Conservation (phyloP, 768 basidiomycete genomes). For the Leucogyrophana mollusca region DNA sequence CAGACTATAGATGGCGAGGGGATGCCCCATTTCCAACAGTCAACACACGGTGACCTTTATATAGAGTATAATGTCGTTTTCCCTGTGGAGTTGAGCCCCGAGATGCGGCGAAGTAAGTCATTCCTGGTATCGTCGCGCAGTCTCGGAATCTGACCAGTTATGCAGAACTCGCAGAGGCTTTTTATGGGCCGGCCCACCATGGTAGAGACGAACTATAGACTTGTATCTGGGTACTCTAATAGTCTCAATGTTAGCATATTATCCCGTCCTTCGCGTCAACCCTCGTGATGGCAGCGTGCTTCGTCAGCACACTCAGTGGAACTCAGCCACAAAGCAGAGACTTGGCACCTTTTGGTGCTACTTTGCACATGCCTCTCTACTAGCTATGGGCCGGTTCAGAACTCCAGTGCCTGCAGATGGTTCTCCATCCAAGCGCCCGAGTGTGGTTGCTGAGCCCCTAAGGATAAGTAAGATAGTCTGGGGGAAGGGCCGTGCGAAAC, state of each 20-base stretch:
- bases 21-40: slow-evolving; percentile 70
- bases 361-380: too few relatives aligned
- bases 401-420: too few relatives aligned
- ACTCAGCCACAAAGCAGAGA: too few relatives aligned
- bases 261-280: too few relatives aligned
- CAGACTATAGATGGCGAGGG: slow-evolving; percentile 87
- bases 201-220: slow-evolving; percentile 41
- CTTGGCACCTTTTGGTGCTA: too few relatives aligned
- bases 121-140: not conserved
- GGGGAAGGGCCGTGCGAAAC: slow-evolving; percentile 21
- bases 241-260: too few relatives aligned
- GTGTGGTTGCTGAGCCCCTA: too few relatives aligned
- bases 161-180: slow-evolving; percentile 57
- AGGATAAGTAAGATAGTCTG: too few relatives aligned
- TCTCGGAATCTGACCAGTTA: slow-evolving; percentile 2
- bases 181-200: slow-evolving; percentile 36
- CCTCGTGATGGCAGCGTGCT: too few relatives aligned
- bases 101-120: slow-evolving; percentile 73
- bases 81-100: slow-evolving; percentile 66
- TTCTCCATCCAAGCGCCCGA: too few relatives aligned
- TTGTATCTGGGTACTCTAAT: not conserved
- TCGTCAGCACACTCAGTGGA: too few relatives aligned
- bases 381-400: too few relatives aligned
- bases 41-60: slow-evolving; percentile 75
- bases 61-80: slow-evolving; percentile 93